phyloP scores from a whole-genome alignment of 306 rosid species.

The Rosa persica region DNA sequence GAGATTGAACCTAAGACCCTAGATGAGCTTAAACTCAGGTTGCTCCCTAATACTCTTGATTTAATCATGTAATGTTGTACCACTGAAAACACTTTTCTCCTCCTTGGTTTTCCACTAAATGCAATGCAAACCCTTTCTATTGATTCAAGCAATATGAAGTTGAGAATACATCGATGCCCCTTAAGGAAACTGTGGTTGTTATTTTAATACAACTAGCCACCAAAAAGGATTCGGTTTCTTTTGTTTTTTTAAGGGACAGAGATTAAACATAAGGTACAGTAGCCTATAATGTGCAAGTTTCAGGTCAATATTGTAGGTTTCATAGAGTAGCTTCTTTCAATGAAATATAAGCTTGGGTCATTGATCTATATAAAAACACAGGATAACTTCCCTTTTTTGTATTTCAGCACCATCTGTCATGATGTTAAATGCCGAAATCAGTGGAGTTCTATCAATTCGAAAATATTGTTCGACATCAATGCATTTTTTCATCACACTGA shows the following conservation, averaged over 20 bases:
- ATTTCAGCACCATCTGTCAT: not conserved
- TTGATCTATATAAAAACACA: not conserved
- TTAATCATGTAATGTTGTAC: too few species aligned
- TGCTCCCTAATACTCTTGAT: not conserved
- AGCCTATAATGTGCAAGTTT: not conserved
- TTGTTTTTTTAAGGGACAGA: not conserved
- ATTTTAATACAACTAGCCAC: not conserved
- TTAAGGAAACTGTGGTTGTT: not conserved
- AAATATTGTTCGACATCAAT: not conserved
- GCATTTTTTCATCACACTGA: not conserved
- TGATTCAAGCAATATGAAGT: not conserved
- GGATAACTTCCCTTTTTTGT: not conserved
- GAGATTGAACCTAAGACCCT: not conserved
- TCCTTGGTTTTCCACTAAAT: too few species aligned
- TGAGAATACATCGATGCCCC: not conserved
- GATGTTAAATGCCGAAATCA: not conserved
- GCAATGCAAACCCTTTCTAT: not conserved
- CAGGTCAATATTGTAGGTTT: not conserved
- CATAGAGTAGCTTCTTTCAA: not conserved
- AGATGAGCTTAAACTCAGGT: not conserved
- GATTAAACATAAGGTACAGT: not conserved
- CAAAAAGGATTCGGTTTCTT: not conserved
- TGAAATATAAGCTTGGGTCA: not conserved
- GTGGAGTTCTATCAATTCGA: not conserved
- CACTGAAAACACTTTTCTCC: too few species aligned